Percentiles rank a stretch among this genome's conserved stretches.
phyloP scores from a whole-genome alignment of 2,329 filamentous ascomycete genomes.

The Rhytidhysteron rufulum region DNA sequence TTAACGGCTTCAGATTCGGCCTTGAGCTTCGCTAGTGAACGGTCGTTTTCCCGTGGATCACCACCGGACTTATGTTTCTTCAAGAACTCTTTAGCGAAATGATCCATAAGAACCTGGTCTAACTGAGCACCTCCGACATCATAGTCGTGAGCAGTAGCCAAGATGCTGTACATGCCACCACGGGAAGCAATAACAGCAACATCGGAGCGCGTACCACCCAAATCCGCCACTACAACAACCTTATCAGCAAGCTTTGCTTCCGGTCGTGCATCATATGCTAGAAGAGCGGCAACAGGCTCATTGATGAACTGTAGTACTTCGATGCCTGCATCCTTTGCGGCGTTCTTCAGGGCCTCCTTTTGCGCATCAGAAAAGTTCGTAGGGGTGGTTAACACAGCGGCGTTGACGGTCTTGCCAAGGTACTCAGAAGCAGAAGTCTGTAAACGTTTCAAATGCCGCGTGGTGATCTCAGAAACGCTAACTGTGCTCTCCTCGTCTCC shows the following conservation, averaged over 20 bases:
- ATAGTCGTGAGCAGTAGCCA: conserved; percentile 93
- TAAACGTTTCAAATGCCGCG: conserved; percentile 79
- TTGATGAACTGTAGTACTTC: conserved; percentile 91
- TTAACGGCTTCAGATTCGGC: conserved; percentile 87
- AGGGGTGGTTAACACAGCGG: conserved; percentile 90
- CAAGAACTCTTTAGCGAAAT: conserved; percentile 97
- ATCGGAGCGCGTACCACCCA: conserved; percentile 90
- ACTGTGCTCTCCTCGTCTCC: conserved; percentile 58
- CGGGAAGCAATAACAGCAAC: conserved; percentile 85
- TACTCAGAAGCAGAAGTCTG: conserved; percentile 83
- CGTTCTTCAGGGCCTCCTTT: conserved; percentile 71
- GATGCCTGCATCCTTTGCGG: conserved; percentile 75
- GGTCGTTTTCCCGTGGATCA: conserved; percentile 78
- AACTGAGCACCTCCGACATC: conserved; percentile 83
- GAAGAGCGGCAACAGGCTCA: conserved; percentile 82
- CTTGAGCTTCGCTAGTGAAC: conserved; percentile 85
- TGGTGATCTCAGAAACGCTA: conserved; percentile 74
- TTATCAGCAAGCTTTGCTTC: conserved; percentile 77
- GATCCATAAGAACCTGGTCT: conserved; percentile 87
- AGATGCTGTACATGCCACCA: conserved; percentile 92
- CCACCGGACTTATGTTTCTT: conserved; percentile 78
- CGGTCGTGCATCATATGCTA: conserved; percentile 86
- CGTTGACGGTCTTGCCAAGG: conserved; percentile 86
- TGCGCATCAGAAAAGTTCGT: conserved; percentile 90
- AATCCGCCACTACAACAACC: conserved; percentile 83